phyloP scores from a whole-genome alignment of 2,329 filamentous ascomycete species.

The Penicillium sclerotiorum region DNA sequence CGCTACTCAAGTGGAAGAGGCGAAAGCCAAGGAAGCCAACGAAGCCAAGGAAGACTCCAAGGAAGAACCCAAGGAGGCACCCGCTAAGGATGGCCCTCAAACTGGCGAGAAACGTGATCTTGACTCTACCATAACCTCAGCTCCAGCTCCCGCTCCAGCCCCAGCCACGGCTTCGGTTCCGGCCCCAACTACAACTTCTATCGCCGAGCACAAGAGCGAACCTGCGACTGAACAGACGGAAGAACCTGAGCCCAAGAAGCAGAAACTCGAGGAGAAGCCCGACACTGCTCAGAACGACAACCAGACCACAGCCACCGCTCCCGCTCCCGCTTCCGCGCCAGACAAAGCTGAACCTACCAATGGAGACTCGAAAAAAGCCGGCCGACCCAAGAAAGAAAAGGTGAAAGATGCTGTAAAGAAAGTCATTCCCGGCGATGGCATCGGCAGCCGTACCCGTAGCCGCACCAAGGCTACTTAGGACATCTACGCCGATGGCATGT shows the following conservation, averaged over 20 bases:
- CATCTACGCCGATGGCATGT: neutral
- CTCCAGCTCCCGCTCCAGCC: neutral
- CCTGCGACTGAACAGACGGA: constrained; percentile 14
- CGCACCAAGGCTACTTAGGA: constrained; percentile 34
- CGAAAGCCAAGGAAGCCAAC: constrained; percentile 12
- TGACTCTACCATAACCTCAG: constrained; percentile 11
- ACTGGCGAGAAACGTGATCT: constrained; percentile 24
- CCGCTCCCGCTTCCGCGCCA: constrained; percentile 1
- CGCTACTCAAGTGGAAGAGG: constrained; percentile 4
- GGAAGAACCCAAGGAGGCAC: neutral
- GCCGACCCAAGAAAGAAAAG: constrained; percentile 36
- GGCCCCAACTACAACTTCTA: neutral
- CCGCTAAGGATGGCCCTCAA: constrained; percentile 6
- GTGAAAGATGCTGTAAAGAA: constrained; percentile 31
- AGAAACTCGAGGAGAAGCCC: constrained; percentile 28
- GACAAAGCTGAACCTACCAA: constrained; percentile 16
- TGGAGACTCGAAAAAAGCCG: constrained; percentile 33
- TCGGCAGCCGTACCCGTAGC: constrained; percentile 44
- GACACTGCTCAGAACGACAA: constrained; percentile 13
- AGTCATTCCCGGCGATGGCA: constrained; percentile 33
- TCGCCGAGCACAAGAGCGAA: constrained; percentile 17
- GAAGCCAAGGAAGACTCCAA: neutral
- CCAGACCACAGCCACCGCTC: constrained; percentile 12
- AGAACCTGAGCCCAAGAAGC: constrained; percentile 38
- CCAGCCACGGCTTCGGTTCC: neutral